Conservation (phyloP, 192 early-diverging fungal genomes). For the Coemansia sp. region DNA sequence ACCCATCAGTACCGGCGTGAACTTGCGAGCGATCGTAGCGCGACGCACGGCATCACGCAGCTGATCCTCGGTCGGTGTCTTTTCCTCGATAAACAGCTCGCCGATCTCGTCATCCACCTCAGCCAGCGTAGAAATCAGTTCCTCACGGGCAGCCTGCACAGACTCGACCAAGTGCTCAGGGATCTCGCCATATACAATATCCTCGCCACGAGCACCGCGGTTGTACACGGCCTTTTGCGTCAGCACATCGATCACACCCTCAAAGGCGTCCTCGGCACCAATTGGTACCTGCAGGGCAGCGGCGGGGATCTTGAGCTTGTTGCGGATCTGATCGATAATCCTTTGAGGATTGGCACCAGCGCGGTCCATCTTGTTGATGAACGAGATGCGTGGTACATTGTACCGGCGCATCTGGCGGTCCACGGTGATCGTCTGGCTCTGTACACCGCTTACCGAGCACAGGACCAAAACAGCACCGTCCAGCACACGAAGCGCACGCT, state of each 20-base stretch:
- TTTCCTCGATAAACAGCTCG: slow-evolving; percentile 78
- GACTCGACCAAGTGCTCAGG: slow-evolving; percentile 61
- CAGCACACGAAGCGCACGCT: slow-evolving; percentile 80
- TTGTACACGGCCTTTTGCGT: slow-evolving; percentile 85
- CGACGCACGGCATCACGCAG: slow-evolving; percentile 71
- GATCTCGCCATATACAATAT: slow-evolving; percentile 67
- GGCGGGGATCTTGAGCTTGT: slow-evolving; percentile 72
- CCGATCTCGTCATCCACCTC: slow-evolving; percentile 82
- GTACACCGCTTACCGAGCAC: slow-evolving; percentile 81
- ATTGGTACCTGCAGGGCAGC: slow-evolving; percentile 82
- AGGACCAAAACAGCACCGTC: slow-evolving; percentile 84
- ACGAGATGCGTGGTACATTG: slow-evolving; percentile 80
- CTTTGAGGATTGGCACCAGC: slow-evolving; percentile 79
- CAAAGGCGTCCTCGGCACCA: slow-evolving; percentile 80
- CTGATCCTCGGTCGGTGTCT: slow-evolving; percentile 63
- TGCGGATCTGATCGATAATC: slow-evolving; percentile 76
- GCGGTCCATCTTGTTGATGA: slow-evolving; percentile 91
- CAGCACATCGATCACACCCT: slow-evolving; percentile 91
- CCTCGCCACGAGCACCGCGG: slow-evolving; percentile 80
- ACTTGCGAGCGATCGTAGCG: slow-evolving; percentile 72
- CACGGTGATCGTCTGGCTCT: slow-evolving; percentile 85
- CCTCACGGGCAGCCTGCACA: slow-evolving; percentile 65
- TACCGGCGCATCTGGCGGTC: slow-evolving; percentile 90
- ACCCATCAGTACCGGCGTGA: slow-evolving; percentile 82
- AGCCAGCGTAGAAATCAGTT: slow-evolving; percentile 73